Base-by-base conservation (phyloP, 768 basidiomycete species). In the Xerocomellus amylosporus region DNA sequence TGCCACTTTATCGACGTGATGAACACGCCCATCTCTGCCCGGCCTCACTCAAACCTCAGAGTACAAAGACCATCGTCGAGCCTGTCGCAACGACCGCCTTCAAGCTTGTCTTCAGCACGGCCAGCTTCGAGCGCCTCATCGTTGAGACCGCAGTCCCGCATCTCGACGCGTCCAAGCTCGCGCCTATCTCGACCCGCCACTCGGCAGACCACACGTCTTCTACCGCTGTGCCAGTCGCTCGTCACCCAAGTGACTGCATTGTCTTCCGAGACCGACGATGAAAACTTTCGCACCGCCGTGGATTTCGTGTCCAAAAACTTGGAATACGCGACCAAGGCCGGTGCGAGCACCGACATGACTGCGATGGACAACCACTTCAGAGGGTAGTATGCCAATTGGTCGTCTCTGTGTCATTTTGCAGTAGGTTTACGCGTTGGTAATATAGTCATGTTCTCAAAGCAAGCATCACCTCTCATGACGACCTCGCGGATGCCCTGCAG, bases 361-460 rank as follows among this genome's bases (percentile, higher is more conserved):
- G 67, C 69, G 8, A 76, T 87, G 41, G 80, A 85, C 55, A 77
- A 75, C 46, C 80, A 80, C 5, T 63, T 81, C 26, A 62, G 63
- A 68, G 82, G 87, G 88, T 88, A 69, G 48, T 64, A 8, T 59
- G 37, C 26, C 40, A 42, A 39, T 58, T 55, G 53, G 24, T 42
- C 19, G 15, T 43, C n/a, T 40, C 39, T 3, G 30, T 44, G 43
- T 49, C 38, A 34, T 55, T 43, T 53, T 44, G 14, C 46, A 42
- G 37, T 44, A 33, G n/a, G 48, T 67, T 64, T 56, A 60, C 49
- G 37, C 45, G 31, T 46, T 37, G 38, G 41, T 22, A 43, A 46
- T 52, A 28, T 54, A 88, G 88, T 15, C 80, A 77, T 64, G 73
- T 77, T 19, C 73, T 86, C 64, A 91, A 91, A 67, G 87, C 87